Evolutionary conservation across 1,139 yeast species (phyloP).

Genomic region (Blastobotrys petasosporus): DNA sequence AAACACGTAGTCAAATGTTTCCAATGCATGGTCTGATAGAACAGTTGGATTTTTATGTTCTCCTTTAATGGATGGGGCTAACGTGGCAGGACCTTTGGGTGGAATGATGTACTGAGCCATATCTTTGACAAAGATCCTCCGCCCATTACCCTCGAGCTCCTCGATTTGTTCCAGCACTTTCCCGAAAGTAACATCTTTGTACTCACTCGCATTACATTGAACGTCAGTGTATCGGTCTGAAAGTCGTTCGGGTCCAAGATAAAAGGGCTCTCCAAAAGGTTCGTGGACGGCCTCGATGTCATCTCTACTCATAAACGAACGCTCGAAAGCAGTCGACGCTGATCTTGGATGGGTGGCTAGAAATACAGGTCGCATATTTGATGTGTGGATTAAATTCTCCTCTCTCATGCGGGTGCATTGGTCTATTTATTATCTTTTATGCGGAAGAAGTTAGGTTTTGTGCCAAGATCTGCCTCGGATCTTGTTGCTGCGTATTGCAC

Average conservation of each 20-base stretch:
- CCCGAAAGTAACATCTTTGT: constrained; percentile 18
- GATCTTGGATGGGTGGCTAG: constrained; percentile 29
- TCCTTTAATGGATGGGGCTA: constrained; percentile 19
- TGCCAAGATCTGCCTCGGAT: too few species aligned
- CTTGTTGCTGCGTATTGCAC: too few species aligned
- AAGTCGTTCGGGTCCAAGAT: constrained; percentile 27
- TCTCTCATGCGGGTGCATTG: too few species aligned
- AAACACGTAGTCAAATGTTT: constrained; percentile 22
- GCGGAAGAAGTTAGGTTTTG: too few species aligned
- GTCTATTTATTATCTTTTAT: too few species aligned
- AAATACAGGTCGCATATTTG: constrained; percentile 14
- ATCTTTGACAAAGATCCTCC: constrained; percentile 25
- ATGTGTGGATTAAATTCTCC: neutral
- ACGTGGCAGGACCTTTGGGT: constrained; percentile 15
- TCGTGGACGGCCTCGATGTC: constrained; percentile 26
- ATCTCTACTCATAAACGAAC: constrained; percentile 25
- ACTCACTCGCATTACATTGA: constrained; percentile 15
- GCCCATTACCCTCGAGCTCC: constrained; percentile 6
- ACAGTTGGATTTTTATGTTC: constrained; percentile 21
- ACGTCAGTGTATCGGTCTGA: constrained; percentile 22
- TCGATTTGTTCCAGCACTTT: constrained; percentile 18
- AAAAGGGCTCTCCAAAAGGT: constrained; percentile 29
- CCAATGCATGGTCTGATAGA: constrained; percentile 19
- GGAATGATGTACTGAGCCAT: constrained; percentile 30
- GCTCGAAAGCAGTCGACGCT: constrained; percentile 28